Conservation (phyloP, 176 grass and related monocot genomes). For the Tuctoria greenei region DNA sequence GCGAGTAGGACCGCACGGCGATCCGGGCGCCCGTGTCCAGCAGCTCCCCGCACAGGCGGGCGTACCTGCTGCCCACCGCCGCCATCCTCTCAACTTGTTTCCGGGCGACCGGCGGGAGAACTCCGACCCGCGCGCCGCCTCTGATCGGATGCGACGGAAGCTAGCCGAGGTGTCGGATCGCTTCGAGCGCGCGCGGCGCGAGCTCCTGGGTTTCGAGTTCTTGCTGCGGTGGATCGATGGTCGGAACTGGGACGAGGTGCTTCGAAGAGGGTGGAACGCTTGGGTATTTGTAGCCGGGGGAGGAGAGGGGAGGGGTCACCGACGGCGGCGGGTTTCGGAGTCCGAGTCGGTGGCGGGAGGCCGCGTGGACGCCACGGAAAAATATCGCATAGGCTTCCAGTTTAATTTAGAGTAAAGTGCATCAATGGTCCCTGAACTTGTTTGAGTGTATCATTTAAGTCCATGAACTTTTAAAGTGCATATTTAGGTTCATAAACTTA, state of each 20-base stretch:
- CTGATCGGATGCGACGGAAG: no score
- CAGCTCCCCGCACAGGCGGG: constrained; percentile 38
- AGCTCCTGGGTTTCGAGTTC: background rate
- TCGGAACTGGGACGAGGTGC: background rate
- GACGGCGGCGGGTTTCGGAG: background rate
- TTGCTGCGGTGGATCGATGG: background rate
- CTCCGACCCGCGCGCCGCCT: background rate
- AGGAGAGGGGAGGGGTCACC: background rate
- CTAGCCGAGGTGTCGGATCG: background rate
- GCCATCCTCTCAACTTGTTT: background rate
- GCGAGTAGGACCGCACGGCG: constrained; percentile 55
- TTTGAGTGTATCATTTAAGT: no score
- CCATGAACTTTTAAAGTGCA: no score
- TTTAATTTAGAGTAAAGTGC: no score
- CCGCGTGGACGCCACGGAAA: background rate
- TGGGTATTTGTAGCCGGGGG: constrained; percentile 3
- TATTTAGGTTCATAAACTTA: no score
- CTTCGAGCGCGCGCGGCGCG: background rate
- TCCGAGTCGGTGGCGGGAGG: background rate
- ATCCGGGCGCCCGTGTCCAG: constrained; percentile 44
- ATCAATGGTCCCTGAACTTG: no score
- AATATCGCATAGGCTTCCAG: no score
- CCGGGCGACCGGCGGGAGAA: background rate
- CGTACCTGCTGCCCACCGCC: constrained; percentile 42
- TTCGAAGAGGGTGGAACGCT: background rate